A percentile compares a stretch with the other conserved stretches of the same genome.
phyloP scores from a whole-genome alignment of 139 green algal genomes.

The Coelastrella sp. region DNA sequence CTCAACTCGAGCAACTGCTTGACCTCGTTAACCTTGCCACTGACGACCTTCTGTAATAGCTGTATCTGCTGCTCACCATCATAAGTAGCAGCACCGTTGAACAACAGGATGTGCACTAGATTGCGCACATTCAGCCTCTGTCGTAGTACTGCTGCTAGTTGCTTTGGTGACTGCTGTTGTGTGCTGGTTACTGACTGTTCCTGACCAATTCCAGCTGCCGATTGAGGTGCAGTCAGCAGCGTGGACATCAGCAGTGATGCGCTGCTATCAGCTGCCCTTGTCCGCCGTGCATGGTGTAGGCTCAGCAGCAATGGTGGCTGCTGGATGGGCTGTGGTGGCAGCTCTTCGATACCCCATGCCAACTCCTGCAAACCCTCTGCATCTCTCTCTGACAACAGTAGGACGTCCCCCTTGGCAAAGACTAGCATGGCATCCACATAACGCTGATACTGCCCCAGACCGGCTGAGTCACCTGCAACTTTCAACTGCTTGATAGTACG shows the following conservation, averaged over 20 bases:
- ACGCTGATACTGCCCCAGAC: constrained; percentile 53
- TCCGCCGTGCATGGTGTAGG: background rate
- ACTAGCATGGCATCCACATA: constrained; percentile 57
- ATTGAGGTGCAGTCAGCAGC: background rate
- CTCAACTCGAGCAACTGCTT: constrained; percentile 57
- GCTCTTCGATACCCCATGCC: constrained; percentile 45
- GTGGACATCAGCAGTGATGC: constrained; percentile 5
- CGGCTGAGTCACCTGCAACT: background rate
- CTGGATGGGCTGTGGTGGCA: background rate
- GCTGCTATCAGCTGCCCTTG: background rate
- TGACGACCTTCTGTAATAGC: constrained; percentile 46
- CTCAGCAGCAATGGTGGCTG: constrained; percentile 30
- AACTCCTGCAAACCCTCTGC: constrained; percentile 58
- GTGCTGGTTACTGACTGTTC: no score
- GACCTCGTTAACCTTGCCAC: constrained; percentile 16
- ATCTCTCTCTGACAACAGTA: constrained; percentile 74
- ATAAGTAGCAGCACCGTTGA: constrained; percentile 53
- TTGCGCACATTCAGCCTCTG: background rate
- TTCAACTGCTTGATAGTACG: background rate
- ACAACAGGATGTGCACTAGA: constrained; percentile 54
- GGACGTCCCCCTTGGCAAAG: constrained; percentile 31
- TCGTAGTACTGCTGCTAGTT: background rate
- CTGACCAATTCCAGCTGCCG: no score
- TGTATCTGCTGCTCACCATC: background rate
- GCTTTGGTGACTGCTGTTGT: no score